These are phyloP conservation scores for Sporormia fimetaria DNA, from an alignment of 495 filamentous ascomycete species.

Conservation along the genomic window DNA sequence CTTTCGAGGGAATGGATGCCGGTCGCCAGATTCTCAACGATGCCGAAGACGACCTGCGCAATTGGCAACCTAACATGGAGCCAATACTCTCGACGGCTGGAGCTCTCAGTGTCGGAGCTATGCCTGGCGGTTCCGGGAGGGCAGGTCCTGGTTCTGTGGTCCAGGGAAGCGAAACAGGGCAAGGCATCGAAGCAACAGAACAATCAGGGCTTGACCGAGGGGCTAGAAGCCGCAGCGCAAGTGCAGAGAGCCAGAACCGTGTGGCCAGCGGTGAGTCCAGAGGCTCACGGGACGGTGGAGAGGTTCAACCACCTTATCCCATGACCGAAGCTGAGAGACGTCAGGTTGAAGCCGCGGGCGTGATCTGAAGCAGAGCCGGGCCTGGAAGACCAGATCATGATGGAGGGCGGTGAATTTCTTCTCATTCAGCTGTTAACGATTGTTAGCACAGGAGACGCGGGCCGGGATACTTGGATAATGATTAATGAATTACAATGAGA, in stretches of 20 bases:
- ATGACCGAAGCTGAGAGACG: slow-evolving; percentile 20
- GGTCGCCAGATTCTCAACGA: slow-evolving; percentile 83
- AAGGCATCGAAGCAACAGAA: slow-evolving; percentile 14
- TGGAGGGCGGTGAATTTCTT: slow-evolving; percentile 3
- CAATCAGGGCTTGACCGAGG: slow-evolving; percentile 19
- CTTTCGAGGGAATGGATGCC: slow-evolving; percentile 51
- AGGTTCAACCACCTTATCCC: slow-evolving; percentile 17
- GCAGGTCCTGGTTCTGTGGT: slow-evolving; percentile 3
- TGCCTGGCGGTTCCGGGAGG: slow-evolving; percentile 17
- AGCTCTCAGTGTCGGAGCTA: slow-evolving; percentile 27
- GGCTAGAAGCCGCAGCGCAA: slow-evolving; percentile 19
- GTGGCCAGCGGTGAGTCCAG: slow-evolving; percentile 15
- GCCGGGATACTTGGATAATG: no score
- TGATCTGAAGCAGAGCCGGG: slow-evolving; percentile 6
- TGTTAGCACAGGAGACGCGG: no score
- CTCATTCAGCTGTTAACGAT: slow-evolving; percentile 11
- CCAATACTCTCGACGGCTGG: slow-evolving; percentile 39
- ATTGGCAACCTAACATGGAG: slow-evolving; percentile 55
- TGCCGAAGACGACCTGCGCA: slow-evolving; percentile 73
- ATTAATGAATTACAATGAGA: no score
- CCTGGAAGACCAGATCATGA: neutral
- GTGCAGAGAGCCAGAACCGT: slow-evolving; percentile 13
- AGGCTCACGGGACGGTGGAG: slow-evolving; percentile 13
- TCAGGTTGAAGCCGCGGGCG: slow-evolving; percentile 11
- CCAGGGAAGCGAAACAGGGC: slow-evolving; percentile 16